These are phyloP conservation scores for Penicillium flavigenum DNA, from an alignment of 495 filamentous ascomycete genomes.

Conservation along the genomic window DNA sequence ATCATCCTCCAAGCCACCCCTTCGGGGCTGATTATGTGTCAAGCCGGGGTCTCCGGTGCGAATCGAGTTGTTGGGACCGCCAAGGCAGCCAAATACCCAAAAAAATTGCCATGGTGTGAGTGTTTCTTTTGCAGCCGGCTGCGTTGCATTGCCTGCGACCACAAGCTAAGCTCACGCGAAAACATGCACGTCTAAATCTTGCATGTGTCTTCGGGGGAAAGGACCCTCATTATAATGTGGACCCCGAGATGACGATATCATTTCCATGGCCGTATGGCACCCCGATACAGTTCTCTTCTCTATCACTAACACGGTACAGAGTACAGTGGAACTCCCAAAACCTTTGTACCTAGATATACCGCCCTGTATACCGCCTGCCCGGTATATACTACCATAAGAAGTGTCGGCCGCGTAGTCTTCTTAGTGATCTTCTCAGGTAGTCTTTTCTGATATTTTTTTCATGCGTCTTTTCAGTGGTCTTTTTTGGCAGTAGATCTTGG, in stretches of 20 bases:
- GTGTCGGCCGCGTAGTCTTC: no score
- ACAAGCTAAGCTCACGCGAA: constrained; percentile 6
- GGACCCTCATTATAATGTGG: constrained; percentile 11
- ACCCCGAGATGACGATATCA: constrained; percentile 18
- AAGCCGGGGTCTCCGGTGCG: constrained; percentile 11
- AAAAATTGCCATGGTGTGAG: constrained; percentile 8
- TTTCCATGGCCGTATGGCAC: background rate
- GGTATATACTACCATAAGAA: no score
- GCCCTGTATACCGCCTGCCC: no score
- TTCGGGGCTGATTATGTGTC: background rate
- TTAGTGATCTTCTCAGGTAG: no score
- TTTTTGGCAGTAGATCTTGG: no score
- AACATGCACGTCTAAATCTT: constrained; percentile 10
- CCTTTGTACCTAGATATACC: no score
- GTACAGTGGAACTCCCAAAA: no score
- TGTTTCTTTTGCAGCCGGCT: constrained; percentile 6
- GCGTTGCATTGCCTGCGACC: constrained; percentile 1
- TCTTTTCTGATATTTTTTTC: no score
- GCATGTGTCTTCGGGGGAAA: constrained; percentile 6
- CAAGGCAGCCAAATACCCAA: constrained; percentile 17
- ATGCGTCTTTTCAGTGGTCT: no score
- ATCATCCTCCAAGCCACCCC: constrained; percentile 12
- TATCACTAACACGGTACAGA: background rate
- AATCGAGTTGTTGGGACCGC: constrained; percentile 3
- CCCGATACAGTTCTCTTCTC: background rate